phyloP scores from a whole-genome alignment of 2,329 filamentous ascomycete genomes.

The Botrytis porri region DNA sequence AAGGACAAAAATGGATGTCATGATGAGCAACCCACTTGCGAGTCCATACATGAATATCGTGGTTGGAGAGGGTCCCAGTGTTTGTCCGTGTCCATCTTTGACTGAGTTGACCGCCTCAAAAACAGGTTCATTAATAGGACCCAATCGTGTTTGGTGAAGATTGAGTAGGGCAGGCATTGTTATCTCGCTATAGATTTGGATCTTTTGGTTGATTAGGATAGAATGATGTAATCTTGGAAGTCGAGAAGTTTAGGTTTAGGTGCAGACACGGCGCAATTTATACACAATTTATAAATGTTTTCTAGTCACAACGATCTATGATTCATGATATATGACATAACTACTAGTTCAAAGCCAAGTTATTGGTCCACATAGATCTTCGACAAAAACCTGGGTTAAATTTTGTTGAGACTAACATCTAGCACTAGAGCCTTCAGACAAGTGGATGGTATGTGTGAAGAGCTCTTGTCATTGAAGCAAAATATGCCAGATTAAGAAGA shows the following conservation, averaged over 20 bases:
- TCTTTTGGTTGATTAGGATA: neutral
- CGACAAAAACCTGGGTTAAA: neutral
- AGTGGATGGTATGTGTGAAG: neutral
- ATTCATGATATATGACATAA: neutral
- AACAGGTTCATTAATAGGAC: neutral
- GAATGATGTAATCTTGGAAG: neutral
- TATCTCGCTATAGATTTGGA: neutral
- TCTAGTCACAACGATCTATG: neutral
- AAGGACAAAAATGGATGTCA: neutral
- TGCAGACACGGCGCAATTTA: neutral
- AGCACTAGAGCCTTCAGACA: neutral
- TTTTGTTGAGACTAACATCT: neutral
- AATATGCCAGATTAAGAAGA: accelerated
- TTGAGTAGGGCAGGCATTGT: neutral
- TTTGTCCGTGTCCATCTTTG: neutral
- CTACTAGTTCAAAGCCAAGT: neutral
- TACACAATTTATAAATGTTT: neutral
- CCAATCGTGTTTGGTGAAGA: neutral
- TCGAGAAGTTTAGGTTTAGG: neutral
- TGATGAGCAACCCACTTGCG: neutral
- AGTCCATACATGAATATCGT: neutral
- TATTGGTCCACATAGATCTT: neutral
- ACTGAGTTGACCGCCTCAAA: neutral
- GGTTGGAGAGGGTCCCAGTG: no score
- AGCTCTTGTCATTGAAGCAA: neutral